Base-by-base conservation (phyloP, 768 basidiomycete species). In the Leucocoprinus leucothites region DNA sequence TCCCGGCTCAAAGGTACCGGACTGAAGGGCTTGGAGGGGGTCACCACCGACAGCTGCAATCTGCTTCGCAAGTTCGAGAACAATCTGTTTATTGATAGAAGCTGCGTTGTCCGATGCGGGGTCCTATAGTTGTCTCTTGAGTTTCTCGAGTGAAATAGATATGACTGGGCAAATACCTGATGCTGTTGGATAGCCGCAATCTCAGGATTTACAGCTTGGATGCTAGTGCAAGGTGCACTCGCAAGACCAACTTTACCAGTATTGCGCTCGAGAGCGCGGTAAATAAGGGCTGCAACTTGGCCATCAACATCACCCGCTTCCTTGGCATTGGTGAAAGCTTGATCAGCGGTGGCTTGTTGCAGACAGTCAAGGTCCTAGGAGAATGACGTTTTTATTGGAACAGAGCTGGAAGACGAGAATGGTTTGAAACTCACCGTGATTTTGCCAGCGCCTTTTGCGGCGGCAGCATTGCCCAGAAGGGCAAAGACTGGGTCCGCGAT, bases 321-420 rank as follows among this genome's bases (percentile, higher is more conserved):
- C 66, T 87, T 87, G 41, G 85, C 85, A 64, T 87, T 87, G 31
- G 84, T 84, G 72, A 87, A 89, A 0, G 86, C 86, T 63, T 82
- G 83, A 61, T 86, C 84, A 44, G 84, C 84, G 5, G 77, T 80
- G 0, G 80, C 82, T 71, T 84, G 82, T 62, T 86, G 85, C 18
- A 87, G 73, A 65, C 85, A 87, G 51, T 77, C 80, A 8, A 79
- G 65, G 61, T 86, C 78, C 78, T 82, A 51, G 31, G 11, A 31
- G 5, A 5, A 31, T 11, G 11, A 31, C n/a, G n/a, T n/a, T n/a
- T n/a, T 31, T 31, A 31, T 5, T 11, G 11, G 31, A 11, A 5
- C 31, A 11, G 11, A 31, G 6, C 31, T 11, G 6, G 31, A 31
- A 31, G 47, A 25, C 35, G 46, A 22, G n/a, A 6, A 19, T 48